A percentile compares a stretch with the other conserved stretches of the same genome.
These are phyloP conservation scores for Solanum habrochaites DNA, from an alignment of 257 asterid genomes.

Conservation along the genomic window DNA sequence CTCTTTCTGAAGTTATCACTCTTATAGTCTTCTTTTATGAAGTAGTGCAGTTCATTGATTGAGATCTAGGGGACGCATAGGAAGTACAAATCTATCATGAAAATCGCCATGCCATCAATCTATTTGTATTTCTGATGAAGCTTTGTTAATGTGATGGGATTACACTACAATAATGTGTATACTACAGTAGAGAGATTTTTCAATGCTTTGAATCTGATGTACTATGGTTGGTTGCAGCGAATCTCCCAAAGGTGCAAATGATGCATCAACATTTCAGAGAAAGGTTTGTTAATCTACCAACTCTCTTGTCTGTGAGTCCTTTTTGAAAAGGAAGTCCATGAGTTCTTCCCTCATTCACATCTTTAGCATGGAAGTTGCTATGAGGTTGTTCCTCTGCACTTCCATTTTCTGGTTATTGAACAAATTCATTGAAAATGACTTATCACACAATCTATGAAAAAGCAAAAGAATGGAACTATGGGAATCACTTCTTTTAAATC, in stretches of 20 bases:
- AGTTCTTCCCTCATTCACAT: background rate
- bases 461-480: background rate
- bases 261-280: constrained; percentile 96
- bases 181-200: background rate
- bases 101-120: background rate
- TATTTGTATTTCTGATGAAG: background rate
- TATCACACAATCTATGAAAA: background rate
- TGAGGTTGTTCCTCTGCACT: background rate
- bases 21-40: background rate
- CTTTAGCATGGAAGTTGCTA: background rate
- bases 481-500: background rate
- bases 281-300: constrained; percentile 50
- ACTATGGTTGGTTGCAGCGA: constrained; percentile 48
- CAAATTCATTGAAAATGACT: background rate
- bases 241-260: constrained; percentile 97
- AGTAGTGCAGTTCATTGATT: background rate
- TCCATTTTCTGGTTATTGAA: background rate
- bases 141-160: background rate
- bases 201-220: background rate
- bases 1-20: background rate
- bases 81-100: background rate
- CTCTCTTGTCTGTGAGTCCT: background rate
- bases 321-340: background rate
- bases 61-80: background rate
- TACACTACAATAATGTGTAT: background rate